phyloP scores from a whole-genome alignment of 1,284 basidiomycete genomes.

The Stereum hirsutum region DNA sequence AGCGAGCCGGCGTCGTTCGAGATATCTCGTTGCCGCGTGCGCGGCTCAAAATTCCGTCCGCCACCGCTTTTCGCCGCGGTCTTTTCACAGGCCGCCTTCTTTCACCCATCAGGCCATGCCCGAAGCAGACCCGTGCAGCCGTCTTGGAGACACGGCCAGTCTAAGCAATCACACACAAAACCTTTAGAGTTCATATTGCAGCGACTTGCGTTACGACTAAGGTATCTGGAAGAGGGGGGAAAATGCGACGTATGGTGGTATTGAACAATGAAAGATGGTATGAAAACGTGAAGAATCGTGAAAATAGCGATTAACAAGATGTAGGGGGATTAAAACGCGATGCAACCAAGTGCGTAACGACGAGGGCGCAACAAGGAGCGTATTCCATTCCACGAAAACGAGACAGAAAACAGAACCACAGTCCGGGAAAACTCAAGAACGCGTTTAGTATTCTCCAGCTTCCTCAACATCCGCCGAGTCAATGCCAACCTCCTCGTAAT shows the following conservation, averaged over 20 bases:
- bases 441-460: conserved; percentile 62
- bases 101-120: too few species aligned
- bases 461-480: conserved; percentile 84
- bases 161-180: background rate
- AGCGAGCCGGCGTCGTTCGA: background rate
- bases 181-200: conserved; percentile 2
- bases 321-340: too few species aligned
- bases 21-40: background rate
- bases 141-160: background rate
- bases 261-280: background rate
- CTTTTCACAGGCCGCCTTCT: too few species aligned
- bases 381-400: conserved; percentile 10
- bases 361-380: conserved; percentile 10
- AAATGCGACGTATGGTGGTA: background rate
- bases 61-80: too few species aligned
- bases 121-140: too few species aligned
- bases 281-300: background rate
- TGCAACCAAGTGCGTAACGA: too few species aligned
- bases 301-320: too few species aligned
- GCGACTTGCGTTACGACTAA: conserved; percentile 1
- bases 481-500: conserved; percentile 92
- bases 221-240: background rate
- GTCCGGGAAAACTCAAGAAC: conserved; percentile 11
- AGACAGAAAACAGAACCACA: conserved; percentile 17
- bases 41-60: too few species aligned